A percentile compares a stretch with the other conserved stretches of the same genome.
Conservation (phyloP, 164 flowering plant genomes). For the Umbilicus rupestris region DNA sequence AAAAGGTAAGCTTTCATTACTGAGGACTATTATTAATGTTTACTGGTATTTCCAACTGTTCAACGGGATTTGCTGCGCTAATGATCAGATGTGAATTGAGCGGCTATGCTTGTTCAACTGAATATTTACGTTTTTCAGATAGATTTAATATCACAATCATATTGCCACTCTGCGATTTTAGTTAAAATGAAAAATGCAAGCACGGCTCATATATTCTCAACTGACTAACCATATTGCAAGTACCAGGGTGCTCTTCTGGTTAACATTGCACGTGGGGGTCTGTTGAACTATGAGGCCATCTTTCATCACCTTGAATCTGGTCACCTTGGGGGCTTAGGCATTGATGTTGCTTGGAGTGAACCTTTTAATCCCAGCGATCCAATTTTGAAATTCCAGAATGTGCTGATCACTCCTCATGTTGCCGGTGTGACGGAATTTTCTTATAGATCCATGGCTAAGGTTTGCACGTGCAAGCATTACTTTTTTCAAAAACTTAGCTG, state of each 20-base stretch:
- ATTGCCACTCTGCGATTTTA: neutral
- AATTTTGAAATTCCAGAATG: conserved; percentile 64
- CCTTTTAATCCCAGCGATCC: conserved; percentile 86
- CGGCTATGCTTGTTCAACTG: neutral
- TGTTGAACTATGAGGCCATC: conserved; percentile 67
- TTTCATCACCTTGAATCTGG: conserved; percentile 48
- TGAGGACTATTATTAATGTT: neutral
- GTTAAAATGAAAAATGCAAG: neutral
- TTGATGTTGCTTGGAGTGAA: conserved; percentile 95
- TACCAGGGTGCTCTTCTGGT: conserved; percentile 65
- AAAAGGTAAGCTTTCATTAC: conserved; percentile 43
- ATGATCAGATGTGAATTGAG: neutral
- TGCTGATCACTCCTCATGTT: conserved; percentile 77
- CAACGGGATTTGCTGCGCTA: neutral
- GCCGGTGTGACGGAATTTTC: conserved; percentile 83
- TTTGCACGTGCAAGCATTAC: conserved; percentile 15
- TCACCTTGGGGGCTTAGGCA: conserved; percentile 82
- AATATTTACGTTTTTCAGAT: too few species aligned
- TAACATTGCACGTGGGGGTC: conserved; percentile 86
- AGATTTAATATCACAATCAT: too few species aligned
- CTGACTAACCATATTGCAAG: neutral
- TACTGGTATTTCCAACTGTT: neutral
- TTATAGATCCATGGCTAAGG: conserved; percentile 84
- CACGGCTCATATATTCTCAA: neutral
- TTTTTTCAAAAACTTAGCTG: too few species aligned